phyloP scores from a whole-genome alignment of 169 alveolate genomes.

The Cryptosporidium sp. region DNA sequence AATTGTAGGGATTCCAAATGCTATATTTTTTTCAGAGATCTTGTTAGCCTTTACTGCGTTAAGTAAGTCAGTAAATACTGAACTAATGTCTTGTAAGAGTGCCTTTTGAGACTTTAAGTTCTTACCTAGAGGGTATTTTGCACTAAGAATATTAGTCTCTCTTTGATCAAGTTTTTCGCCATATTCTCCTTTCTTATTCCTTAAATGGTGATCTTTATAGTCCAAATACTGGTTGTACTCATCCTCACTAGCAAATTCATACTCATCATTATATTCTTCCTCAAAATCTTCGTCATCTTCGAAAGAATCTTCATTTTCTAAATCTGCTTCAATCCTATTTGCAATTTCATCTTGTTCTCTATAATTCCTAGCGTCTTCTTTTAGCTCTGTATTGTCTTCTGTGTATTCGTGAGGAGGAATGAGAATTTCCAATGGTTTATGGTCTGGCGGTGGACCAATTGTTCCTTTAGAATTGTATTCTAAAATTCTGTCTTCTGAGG shows the following conservation, averaged over 20 bases:
- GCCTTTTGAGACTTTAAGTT: background rate
- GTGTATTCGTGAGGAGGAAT: background rate
- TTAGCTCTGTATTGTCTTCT: background rate
- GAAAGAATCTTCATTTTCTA: background rate
- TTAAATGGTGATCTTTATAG: background rate
- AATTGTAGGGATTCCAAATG: conserved; percentile 8
- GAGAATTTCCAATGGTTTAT: background rate
- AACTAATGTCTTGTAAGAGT: conserved; percentile 37
- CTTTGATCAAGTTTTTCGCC: background rate
- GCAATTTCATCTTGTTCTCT: background rate
- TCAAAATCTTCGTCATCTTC: conserved; percentile 41
- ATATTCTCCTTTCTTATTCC: conserved; percentile 13
- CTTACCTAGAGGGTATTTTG: conserved; percentile 55
- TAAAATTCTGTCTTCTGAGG: background rate
- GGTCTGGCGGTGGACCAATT: conserved; percentile 4
- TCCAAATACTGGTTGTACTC: conserved; percentile 49
- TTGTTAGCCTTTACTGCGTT: conserved; percentile 35
- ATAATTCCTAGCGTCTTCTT: background rate
- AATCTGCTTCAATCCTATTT: background rate
- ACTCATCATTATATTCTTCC: conserved; percentile 43
- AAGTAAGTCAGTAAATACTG: conserved; percentile 54
- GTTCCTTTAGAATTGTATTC: background rate
- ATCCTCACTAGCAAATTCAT: conserved; percentile 42
- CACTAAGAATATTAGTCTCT: background rate
- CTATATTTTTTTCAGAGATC: conserved; percentile 12